Conservation (phyloP, 208 protist genomes). For the Leishmania mexicana region DNA sequence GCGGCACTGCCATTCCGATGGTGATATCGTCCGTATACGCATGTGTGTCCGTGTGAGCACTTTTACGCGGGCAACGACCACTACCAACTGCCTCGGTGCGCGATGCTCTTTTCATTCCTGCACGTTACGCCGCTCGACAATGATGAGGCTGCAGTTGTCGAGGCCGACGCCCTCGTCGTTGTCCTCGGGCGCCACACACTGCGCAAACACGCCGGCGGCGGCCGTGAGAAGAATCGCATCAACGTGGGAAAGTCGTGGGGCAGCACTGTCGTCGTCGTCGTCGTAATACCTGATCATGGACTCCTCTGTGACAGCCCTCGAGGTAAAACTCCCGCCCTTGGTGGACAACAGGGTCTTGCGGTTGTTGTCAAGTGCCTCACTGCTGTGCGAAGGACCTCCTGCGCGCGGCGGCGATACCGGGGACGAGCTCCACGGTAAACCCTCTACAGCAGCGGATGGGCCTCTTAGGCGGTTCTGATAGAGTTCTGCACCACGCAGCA, state of each 20-base stretch:
- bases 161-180: constrained; percentile 81
- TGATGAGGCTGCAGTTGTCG: constrained; percentile 79
- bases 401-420: not conserved
- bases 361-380: not conserved
- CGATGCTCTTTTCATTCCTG: constrained; percentile 12
- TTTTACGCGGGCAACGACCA: not conserved
- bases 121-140: constrained; percentile 58
- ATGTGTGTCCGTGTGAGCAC: not conserved
- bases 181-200: constrained; percentile 70
- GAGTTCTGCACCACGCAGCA: constrained; percentile 53
- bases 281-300: constrained; percentile 22
- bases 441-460: not conserved
- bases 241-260: constrained; percentile 21
- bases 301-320: not conserved
- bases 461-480: constrained; percentile 32
- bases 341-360: not conserved
- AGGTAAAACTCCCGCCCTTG: not conserved
- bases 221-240: constrained; percentile 61
- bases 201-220: constrained; percentile 71
- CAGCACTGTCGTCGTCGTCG: constrained; percentile 4
- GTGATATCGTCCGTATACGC: not conserved
- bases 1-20: not conserved
- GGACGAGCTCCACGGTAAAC: constrained; percentile 2
- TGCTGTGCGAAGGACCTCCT: not conserved
- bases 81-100: too few species aligned